Evolutionary conservation across 1,139 yeast genomes (phyloP).

Genomic region (Protomyces gravidus): DNA sequence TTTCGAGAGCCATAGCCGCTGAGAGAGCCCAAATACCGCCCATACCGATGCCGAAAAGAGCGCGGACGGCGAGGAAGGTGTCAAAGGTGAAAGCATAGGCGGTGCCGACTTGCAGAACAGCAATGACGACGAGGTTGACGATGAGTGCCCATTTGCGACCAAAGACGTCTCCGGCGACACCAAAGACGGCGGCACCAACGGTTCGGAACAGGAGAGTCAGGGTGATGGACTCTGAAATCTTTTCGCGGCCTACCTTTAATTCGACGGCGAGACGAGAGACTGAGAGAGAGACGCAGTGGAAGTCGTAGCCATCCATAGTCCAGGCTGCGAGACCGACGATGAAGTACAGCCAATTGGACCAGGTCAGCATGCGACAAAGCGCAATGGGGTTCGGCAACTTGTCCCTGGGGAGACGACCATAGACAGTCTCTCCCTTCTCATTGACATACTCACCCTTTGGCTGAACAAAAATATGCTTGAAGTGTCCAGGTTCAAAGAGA

Average conservation of each 20-base stretch:
- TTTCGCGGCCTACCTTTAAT: constrained; percentile 50
- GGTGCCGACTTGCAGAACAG: constrained; percentile 63
- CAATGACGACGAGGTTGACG: constrained; percentile 51
- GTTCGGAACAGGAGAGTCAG: constrained; percentile 56
- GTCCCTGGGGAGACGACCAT: constrained; percentile 7
- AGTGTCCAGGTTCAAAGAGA: not conserved
- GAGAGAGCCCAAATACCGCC: constrained; percentile 70
- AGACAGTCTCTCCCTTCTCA: constrained; percentile 1
- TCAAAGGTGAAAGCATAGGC: constrained; percentile 62
- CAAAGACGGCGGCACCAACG: constrained; percentile 61
- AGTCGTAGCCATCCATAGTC: constrained; percentile 78
- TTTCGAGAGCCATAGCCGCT: constrained; percentile 64
- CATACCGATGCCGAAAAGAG: constrained; percentile 63
- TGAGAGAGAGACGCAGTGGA: constrained; percentile 65
- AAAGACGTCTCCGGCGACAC: constrained; percentile 59
- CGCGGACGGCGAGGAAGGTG: constrained; percentile 67
- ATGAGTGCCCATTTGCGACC: constrained; percentile 72
- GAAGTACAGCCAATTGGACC: constrained; percentile 60
- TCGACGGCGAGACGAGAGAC: constrained; percentile 54
- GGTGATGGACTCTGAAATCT: constrained; percentile 66
- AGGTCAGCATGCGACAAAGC: constrained; percentile 45
- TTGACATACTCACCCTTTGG: constrained; percentile 5
- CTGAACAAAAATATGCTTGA: not conserved
- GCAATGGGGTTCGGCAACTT: constrained; percentile 4
- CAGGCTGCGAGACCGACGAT: constrained; percentile 63